Evolutionary conservation across 805 yeast genomes (phyloP).

Genomic region (Kregervanrija delftensis): DNA sequence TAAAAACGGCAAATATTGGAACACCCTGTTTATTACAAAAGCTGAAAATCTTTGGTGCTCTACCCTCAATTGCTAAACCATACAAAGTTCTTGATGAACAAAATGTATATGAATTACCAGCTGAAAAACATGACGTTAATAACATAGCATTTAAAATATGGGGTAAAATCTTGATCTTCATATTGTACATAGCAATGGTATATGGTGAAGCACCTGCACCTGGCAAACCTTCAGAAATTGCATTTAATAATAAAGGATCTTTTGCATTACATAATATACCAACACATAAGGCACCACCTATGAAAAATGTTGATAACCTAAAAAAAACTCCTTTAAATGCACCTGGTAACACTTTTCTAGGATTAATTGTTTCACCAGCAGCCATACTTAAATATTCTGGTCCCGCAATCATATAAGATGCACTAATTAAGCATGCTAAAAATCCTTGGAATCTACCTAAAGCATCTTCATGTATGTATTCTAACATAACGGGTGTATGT

Average conservation of each 20-base stretch:
- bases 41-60: slow-evolving; percentile 63
- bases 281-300: slow-evolving; percentile 43
- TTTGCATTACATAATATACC: slow-evolving; percentile 38
- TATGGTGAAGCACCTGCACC: slow-evolving; percentile 62
- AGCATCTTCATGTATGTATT: slow-evolving; percentile 30
- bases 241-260: slow-evolving; percentile 30
- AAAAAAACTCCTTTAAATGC: slow-evolving; percentile 41
- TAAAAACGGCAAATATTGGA: slow-evolving; percentile 56
- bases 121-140: slow-evolving; percentile 68
- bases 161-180: slow-evolving; percentile 61
- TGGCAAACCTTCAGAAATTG: slow-evolving; percentile 29
- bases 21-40: slow-evolving; percentile 64
- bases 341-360: slow-evolving; percentile 37
- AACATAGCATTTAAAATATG: slow-evolving; percentile 70
- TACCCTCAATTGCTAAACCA: slow-evolving; percentile 63
- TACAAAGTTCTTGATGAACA: slow-evolving; percentile 62
- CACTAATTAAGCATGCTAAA: slow-evolving; percentile 53
- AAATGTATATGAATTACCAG: slow-evolving; percentile 75
- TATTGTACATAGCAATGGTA: slow-evolving; percentile 68
- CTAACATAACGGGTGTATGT: slow-evolving; percentile 18
- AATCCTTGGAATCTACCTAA: slow-evolving; percentile 41
- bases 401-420: slow-evolving; percentile 63
- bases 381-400: slow-evolving; percentile 42
- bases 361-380: slow-evolving; percentile 40
- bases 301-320: slow-evolving; percentile 36